Conservation (phyloP, 1,284 basidiomycete species). For the Ustilago trichophora region DNA sequence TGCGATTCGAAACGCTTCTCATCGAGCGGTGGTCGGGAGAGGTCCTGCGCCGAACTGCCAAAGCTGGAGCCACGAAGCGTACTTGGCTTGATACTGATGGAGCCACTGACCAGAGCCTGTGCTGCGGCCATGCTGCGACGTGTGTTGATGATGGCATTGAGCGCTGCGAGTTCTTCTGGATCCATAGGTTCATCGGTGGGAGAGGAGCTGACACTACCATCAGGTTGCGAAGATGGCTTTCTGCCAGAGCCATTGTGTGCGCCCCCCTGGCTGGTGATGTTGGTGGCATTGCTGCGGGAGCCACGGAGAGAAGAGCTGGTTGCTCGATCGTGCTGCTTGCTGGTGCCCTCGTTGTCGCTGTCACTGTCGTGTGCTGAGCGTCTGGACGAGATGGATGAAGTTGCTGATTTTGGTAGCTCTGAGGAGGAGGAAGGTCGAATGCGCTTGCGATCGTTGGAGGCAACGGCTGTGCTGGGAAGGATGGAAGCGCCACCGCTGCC, state of each 20-base stretch:
- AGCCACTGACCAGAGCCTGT: constrained; percentile 59
- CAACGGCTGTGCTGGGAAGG: constrained; percentile 15
- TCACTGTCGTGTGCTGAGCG: constrained; percentile 13
- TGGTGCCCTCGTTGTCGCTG: constrained; percentile 5
- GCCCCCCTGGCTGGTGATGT: not conserved
- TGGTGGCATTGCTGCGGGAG: constrained; percentile 4
- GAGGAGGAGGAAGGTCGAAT: constrained; percentile 12
- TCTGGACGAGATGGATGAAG: constrained; percentile 15
- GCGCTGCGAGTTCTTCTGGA: constrained; percentile 61
- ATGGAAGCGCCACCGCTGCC: constrained; percentile 47
- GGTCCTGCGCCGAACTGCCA: constrained; percentile 27
- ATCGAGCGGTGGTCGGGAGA: constrained; percentile 25
- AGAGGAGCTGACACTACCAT: constrained; percentile 8
- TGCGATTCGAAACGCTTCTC: constrained; percentile 38
- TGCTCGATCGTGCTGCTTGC: not conserved
- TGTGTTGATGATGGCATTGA: constrained; percentile 66
- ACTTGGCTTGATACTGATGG: constrained; percentile 23
- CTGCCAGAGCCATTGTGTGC: not conserved
- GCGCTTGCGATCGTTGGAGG: constrained; percentile 27
- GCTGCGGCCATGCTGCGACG: constrained; percentile 63
- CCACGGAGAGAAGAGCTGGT: not conserved
- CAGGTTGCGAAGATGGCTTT: not conserved
- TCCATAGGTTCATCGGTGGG: constrained; percentile 53
- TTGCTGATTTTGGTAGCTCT: constrained; percentile 9
- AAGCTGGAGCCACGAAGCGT: constrained; percentile 25